Conservation (phyloP, 2,329 filamentous ascomycete genomes). For the Colletotrichum horii region DNA sequence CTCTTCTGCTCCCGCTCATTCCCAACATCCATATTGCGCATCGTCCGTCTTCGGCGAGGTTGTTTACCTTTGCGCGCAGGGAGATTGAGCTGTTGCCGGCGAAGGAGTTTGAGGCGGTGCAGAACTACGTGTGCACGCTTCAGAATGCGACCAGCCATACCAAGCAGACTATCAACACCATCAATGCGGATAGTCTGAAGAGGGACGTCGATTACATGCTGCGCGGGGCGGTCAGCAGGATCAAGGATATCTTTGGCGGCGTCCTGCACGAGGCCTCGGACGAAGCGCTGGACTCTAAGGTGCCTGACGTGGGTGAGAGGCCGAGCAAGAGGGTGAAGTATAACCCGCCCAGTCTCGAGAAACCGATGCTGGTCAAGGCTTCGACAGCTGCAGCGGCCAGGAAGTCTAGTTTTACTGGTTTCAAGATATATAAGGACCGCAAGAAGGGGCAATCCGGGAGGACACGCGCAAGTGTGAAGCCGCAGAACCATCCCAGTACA, state of each 20-base stretch:
- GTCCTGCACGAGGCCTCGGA: not conserved
- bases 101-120: not conserved
- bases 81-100: slow-evolving; percentile 2
- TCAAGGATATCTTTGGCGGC: not conserved
- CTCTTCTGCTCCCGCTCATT: not conserved
- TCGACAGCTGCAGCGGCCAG: not conserved
- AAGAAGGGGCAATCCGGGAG: not conserved
- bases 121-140: not conserved
- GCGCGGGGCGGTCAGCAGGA: not conserved
- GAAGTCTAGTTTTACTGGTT: not conserved
- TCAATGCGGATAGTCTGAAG: not conserved
- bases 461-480: not conserved
- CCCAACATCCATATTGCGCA: not conserved
- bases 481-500: not conserved
- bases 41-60: not conserved
- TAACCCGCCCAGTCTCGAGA: not conserved
- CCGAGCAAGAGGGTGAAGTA: not conserved
- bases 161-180: not conserved
- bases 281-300: not conserved
- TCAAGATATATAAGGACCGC: not conserved
- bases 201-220: not conserved
- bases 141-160: not conserved
- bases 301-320: not conserved
- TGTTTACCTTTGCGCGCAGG: slow-evolving; percentile 3
- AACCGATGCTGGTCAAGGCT: not conserved